Percentiles rank a stretch among this genome's conserved stretches.
Evolutionary conservation across 306 rosid species (phyloP).

Genomic region (Styphnolobium japonicum): DNA sequence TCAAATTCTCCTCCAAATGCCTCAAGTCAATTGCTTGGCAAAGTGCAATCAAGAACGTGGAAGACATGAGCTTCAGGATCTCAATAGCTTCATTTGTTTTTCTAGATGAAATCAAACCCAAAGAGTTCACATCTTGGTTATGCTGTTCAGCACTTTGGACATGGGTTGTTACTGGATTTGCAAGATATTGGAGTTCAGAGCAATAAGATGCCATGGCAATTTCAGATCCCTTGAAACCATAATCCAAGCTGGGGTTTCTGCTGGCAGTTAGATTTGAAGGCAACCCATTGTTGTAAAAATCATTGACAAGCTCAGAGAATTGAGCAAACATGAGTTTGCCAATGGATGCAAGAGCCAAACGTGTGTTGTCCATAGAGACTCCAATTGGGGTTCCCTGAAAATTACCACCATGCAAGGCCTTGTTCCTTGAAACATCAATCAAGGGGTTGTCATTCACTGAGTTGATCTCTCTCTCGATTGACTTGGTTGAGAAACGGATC

Average conservation of each 20-base stretch:
- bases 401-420: constrained; percentile 89
- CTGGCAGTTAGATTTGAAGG: constrained; percentile 81
- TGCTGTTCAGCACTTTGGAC: constrained; percentile 56
- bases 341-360: constrained; percentile 78
- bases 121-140: constrained; percentile 61
- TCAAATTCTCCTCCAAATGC: constrained; percentile 88
- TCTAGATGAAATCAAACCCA: constrained; percentile 78
- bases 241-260: constrained; percentile 85
- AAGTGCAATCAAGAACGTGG: constrained; percentile 73
- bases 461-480: constrained; percentile 87
- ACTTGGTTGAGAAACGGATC: constrained; percentile 74
- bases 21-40: constrained; percentile 91
- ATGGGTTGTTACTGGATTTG: constrained; percentile 45
- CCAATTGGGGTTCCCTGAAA: constrained; percentile 97
- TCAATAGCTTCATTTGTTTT: constrained; percentile 78
- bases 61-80: constrained; percentile 51
- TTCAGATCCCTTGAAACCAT: constrained; percentile 82
- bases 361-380: constrained; percentile 93
- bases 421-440: constrained; percentile 88
- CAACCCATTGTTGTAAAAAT: constrained; percentile 78
- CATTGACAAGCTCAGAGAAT: constrained; percentile 83
- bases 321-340: constrained; percentile 94
- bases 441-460: constrained; percentile 89
- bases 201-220: constrained; percentile 56
- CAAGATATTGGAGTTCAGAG: constrained; percentile 47